Evolutionary conservation across 176 grass and related monocot genomes (phyloP), one percentile per base, ranked within the genome.

Genomic region (Tillandsia fasciculata): DNA sequence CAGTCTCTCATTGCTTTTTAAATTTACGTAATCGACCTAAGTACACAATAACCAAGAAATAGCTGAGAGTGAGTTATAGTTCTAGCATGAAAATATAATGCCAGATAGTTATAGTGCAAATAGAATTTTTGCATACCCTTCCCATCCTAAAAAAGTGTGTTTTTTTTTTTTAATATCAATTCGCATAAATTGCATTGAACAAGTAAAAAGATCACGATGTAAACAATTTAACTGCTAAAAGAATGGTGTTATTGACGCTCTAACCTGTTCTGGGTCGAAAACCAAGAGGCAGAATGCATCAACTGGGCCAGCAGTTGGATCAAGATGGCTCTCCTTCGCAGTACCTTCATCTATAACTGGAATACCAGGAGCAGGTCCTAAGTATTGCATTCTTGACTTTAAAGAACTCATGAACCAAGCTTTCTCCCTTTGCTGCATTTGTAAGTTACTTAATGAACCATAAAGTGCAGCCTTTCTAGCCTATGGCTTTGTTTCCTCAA

Each of bases 1-100:
- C 73, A 92, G 64, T 67, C 86, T 89, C 50, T 92, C 82, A 66
- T 90, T 97, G 74, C 71, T 92, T 84, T 85, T 90, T 70, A 97
- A 77, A 70, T 92, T 92, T 70, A 97, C 71, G 68, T 90, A 92
- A 81, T 97, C 93, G 80, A 97, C 79, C 93, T 88, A 65, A 63
- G 53, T 22, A 72, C 20, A 52, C 50, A 68, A 70, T 15, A 68
- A 69, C 73, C 51, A 56, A 29, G n/a, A 26, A 61, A 70, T 48
- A 26, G 50, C 14, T 68, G 48, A 69, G 47, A n/a, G 17, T 20
- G 9, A 69, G 3, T 23, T 20, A 23, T 23, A 51, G 10, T 26
- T 15, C 56, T 8, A 61, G 7, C 22, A 61, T 23, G 15, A 51
- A 42, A 69, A 9, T 50, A 3, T 12, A 3, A 2, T 2, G 10